Evolutionary conservation across 163 green algal genomes (phyloP).

Genomic region (Scenedesmus sp.): DNA sequence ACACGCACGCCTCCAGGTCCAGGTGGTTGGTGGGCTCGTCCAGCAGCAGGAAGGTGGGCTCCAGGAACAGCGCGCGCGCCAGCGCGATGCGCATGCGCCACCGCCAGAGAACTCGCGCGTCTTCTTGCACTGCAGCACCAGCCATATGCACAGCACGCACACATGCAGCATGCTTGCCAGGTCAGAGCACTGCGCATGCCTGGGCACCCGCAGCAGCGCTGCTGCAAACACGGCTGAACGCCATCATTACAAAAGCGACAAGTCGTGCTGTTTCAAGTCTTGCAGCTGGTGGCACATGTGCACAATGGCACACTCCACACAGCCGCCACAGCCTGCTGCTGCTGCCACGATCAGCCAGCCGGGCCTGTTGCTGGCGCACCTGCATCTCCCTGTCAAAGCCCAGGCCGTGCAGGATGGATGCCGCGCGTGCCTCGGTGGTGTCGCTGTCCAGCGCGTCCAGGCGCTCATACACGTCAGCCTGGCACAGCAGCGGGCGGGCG

Average conservation of each 20-base stretch:
- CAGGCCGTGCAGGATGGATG: conserved; percentile 93
- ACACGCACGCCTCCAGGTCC: conserved; percentile 97
- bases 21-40: conserved; percentile 83
- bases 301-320: neutral
- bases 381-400: conserved; percentile 95
- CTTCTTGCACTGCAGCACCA: conserved; percentile 56
- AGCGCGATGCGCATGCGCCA: conserved; percentile 98
- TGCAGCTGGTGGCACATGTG: neutral
- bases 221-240: no score
- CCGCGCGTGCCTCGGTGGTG: conserved; percentile 85
- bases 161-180: neutral
- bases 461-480: conserved; percentile 87
- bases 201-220: neutral
- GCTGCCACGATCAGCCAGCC: neutral
- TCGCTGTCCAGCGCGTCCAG: conserved; percentile 88
- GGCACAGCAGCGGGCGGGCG: neutral
- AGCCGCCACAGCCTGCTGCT: neutral
- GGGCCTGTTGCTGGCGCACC: conserved; percentile 22
- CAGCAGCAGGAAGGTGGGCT: conserved; percentile 94
- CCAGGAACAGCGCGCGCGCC: conserved; percentile 92
- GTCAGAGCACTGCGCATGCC: no score
- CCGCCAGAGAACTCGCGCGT: conserved; percentile 95
- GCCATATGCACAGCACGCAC: neutral
- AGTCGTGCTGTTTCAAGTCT: no score
- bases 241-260: no score